Percentiles rank a stretch among this genome's conserved stretches.
These are phyloP conservation scores for Sphagnurus paluster DNA, from an alignment of 1,284 basidiomycete species.

Conservation along the genomic window DNA sequence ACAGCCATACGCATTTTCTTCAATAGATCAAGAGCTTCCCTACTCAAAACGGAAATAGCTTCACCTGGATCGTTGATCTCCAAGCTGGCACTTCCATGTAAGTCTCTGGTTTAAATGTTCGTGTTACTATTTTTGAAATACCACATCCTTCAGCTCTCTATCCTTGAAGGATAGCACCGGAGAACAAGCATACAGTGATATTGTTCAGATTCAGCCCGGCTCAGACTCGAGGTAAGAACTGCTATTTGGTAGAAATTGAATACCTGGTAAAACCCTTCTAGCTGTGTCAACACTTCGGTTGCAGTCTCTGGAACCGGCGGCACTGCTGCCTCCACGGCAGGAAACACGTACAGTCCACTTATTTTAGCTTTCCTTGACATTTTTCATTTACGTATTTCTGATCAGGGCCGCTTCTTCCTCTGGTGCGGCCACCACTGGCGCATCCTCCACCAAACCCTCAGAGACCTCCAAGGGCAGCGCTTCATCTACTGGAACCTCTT, in stretches of 20 bases:
- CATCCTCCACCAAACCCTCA: slow-evolving; percentile 4
- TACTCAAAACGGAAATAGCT: slow-evolving; percentile 39
- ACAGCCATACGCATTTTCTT: neutral
- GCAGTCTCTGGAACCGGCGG: slow-evolving; percentile 11
- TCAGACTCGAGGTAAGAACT: slow-evolving; percentile 35
- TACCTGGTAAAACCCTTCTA: neutral
- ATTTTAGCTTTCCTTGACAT: slow-evolving; percentile 8
- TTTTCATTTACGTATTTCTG: slow-evolving; percentile 8
- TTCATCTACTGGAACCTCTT: slow-evolving; percentile 7
- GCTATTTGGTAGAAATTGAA: neutral
- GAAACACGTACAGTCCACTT: slow-evolving; percentile 13
- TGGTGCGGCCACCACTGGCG: neutral
- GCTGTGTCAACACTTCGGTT: slow-evolving; percentile 25
- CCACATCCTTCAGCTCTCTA: slow-evolving; percentile 42
- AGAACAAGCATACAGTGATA: slow-evolving; percentile 51
- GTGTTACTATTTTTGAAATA: slow-evolving; percentile 8
- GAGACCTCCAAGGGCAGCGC: slow-evolving; percentile 13
- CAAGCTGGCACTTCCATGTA: slow-evolving; percentile 54
- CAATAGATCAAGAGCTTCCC: slow-evolving; percentile 62
- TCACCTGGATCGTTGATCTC: slow-evolving; percentile 69
- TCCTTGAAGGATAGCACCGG: slow-evolving; percentile 64
- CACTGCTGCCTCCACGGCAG: slow-evolving; percentile 9
- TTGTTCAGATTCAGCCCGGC: slow-evolving; percentile 50
- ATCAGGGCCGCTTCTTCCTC: slow-evolving; percentile 16
- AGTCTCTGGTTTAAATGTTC: slow-evolving; percentile 18